Evolutionary conservation across 163 green algal species (phyloP), one percentile per base, ranked within the genome.

Genomic region (Scenedesmus sp.): DNA sequence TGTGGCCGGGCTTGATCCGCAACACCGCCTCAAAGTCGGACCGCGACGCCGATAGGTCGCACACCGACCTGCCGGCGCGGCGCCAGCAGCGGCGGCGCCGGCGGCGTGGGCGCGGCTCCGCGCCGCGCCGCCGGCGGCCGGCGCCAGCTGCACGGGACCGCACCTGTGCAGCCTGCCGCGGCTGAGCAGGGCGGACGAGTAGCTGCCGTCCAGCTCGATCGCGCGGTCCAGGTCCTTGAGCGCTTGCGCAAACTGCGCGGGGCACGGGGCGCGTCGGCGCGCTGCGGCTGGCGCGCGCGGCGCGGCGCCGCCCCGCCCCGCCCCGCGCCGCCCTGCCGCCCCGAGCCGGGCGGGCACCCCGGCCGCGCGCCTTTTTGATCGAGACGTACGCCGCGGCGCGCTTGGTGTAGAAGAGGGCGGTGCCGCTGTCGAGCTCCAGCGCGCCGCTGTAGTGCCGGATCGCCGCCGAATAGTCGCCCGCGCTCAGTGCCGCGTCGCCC

Each of bases 401-500:
- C 66, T 91, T 91, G 0, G 77, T 90, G 79, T 87, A 89, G 26
- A 91, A 50, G 45, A 91, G 31, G 0, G 82, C 51, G 4, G 54
- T 44, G 18, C 57, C 80, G 4, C 65, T 28, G 51, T 89, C 79
- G 17, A 81, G 34, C 5, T 88, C 86, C 3, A 86, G 60, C 5
- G 77, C 84, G 11, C 57, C 47, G 0, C 67, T 69, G 63, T 88
- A 89, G 33, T 76, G 39, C 6, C 62, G 57, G 1, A 89, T 50
- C 2, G 84, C 82, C 3, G 39, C 47, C 3, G 36, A 65, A 48
- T 73, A 88, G 28, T 84, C 78, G 7, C 72, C 78, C 28, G 64
- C 74, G 7, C 63, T 60, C 34, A 85, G 77, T 22, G 82, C 77
- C 29, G 65, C 54, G 50, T 89, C 85, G 22, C 85, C 85, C 20